Percentiles rank a stretch among this genome's conserved stretches.
Conservation (phyloP, 169 alveolate species). For the Eimeria necatrix region DNA sequence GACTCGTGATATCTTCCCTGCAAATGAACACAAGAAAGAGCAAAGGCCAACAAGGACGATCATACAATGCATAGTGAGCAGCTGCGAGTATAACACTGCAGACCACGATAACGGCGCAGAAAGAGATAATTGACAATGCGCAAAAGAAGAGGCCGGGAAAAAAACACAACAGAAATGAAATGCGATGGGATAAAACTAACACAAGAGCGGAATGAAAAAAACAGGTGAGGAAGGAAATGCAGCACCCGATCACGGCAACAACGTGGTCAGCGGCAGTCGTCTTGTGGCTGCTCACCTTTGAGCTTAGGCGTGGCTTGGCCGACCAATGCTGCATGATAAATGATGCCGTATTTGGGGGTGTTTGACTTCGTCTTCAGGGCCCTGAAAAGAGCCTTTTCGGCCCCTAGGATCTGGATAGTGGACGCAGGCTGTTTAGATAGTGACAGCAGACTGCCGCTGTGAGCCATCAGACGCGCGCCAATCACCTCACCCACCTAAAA, state of each 20-base stretch:
- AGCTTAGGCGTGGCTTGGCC: conserved; percentile 98
- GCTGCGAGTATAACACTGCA: neutral
- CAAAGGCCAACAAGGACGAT: neutral
- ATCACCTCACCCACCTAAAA: conserved; percentile 98
- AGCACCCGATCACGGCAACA: neutral
- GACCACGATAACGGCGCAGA: neutral
- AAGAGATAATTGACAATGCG: neutral
- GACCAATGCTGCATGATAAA: conserved; percentile 99
- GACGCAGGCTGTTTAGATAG: conserved; percentile 99
- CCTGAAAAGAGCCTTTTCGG: conserved; percentile 98
- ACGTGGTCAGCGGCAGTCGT: neutral
- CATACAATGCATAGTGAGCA: neutral
- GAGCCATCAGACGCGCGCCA: conserved; percentile 99
- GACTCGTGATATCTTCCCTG: conserved; percentile 96
- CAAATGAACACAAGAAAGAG: neutral
- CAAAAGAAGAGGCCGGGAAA: neutral
- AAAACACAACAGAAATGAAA: neutral
- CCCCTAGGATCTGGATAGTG: conserved; percentile 98
- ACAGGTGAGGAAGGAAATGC: neutral
- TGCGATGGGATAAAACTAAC: neutral
- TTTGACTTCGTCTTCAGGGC: conserved; percentile 98
- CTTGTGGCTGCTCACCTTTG: conserved; percentile 92
- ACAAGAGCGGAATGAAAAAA: neutral
- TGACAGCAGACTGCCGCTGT: conserved; percentile 98
- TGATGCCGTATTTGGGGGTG: conserved; percentile 99